Percentiles rank a stretch among this genome's conserved stretches.
Conservation (phyloP, 2,329 filamentous ascomycete genomes). For the Tolypocladium endophyticum region DNA sequence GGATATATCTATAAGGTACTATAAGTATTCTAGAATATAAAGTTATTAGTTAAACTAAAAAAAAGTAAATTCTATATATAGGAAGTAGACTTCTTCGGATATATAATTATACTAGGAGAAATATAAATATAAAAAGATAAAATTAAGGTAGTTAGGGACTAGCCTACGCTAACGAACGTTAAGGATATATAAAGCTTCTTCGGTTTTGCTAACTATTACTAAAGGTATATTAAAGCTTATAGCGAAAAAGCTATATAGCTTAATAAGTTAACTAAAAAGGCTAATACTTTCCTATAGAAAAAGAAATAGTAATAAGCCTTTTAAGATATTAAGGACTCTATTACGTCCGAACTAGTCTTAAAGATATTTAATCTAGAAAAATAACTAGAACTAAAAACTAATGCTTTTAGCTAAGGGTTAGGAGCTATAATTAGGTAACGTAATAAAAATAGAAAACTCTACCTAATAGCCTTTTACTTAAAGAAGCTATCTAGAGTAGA, state of each 20-base stretch:
- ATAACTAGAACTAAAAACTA: conserved; percentile 6
- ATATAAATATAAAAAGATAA: background rate
- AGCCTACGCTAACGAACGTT: background rate
- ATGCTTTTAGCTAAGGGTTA: conserved; percentile 2
- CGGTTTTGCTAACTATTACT: background rate
- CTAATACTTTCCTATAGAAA: background rate
- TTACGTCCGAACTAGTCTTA: background rate
- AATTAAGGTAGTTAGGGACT: background rate
- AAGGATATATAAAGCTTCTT: background rate
- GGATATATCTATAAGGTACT: background rate
- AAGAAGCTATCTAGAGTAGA: conserved; percentile 10
- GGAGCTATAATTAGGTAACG: conserved; percentile 2
- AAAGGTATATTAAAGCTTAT: background rate
- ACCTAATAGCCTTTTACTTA: conserved; percentile 5
- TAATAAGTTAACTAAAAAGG: background rate
- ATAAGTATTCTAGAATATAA: background rate
- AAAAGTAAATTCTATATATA: background rate
- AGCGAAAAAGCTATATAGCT: background rate
- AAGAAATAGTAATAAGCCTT: background rate
- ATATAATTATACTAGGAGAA: background rate
- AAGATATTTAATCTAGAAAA: background rate
- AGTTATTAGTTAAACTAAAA: background rate
- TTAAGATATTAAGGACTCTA: background rate
- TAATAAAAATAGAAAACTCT: conserved; percentile 4
- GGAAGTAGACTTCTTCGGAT: background rate